Evolutionary conservation across 805 yeast genomes (phyloP).

Genomic region (Saccharomycopsis olivae): DNA sequence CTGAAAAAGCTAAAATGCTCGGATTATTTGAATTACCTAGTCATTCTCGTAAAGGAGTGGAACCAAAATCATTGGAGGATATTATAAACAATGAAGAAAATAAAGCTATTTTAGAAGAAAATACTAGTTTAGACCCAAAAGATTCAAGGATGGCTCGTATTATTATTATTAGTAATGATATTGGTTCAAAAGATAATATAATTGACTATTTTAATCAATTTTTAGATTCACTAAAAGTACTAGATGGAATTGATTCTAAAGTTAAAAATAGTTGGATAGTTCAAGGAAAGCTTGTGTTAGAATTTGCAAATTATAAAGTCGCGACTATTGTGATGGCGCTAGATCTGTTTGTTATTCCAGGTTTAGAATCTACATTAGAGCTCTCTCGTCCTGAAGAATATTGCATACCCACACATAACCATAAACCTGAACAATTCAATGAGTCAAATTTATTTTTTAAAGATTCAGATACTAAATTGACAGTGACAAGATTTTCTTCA

Average conservation of each 20-base stretch:
- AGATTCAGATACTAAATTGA: conserved; percentile 38
- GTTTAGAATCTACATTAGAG: conserved; percentile 19
- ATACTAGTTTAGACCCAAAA: conserved; percentile 21
- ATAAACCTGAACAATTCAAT: conserved; percentile 17
- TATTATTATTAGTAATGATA: conserved; percentile 19
- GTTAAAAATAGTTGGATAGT: conserved; percentile 26
- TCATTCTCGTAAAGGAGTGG: conserved; percentile 27
- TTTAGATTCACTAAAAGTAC: conserved; percentile 31
- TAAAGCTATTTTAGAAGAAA: conserved; percentile 17
- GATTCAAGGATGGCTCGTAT: conserved; percentile 22
- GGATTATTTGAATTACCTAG: conserved; percentile 77
- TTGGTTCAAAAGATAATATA: conserved; percentile 25
- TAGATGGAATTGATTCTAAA: conserved; percentile 29
- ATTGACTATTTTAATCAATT: conserved; percentile 36
- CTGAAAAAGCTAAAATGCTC: conserved; percentile 67
- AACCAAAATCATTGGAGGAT: conserved; percentile 6
- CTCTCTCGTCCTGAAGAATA: conserved; percentile 39
- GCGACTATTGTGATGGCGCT: conserved; percentile 44
- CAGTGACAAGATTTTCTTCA: conserved; percentile 34
- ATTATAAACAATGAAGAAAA: conserved; percentile 9
- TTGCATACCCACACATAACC: conserved; percentile 24
- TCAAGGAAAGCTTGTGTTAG: conserved; percentile 34
- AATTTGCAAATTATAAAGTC: conserved; percentile 37
- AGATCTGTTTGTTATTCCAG: conserved; percentile 1
- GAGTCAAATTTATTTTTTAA: conserved; percentile 24